Evolutionary conservation across 2,329 filamentous ascomycete species (phyloP), one percentile per base, ranked within the genome.

Genomic region (Neonectria neomacrospora): DNA sequence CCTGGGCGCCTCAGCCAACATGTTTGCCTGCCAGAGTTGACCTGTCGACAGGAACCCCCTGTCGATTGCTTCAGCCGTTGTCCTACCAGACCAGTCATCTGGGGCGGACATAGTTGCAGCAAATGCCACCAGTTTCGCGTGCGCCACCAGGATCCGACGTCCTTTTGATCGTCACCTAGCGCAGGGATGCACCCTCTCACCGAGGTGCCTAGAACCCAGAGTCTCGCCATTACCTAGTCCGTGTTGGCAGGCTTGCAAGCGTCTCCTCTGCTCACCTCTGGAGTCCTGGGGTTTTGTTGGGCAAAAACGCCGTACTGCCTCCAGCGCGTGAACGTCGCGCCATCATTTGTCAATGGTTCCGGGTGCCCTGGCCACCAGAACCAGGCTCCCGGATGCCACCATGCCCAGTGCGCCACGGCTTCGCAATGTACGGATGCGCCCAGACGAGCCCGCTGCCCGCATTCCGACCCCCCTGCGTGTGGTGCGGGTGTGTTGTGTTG

Each of bases 101-200:
- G 34, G n/a, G 23, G 55, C 42, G 48, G 48, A 53, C 39, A 48
- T 32, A 39, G 23, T 69, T 32, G 28, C 55, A n/a, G 28, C 52
- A 56, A 63, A 70, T 71, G 64, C 48, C 58, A 53, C 56, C 39
- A 69, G 65, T 64, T 60, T 58, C 23, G 48, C 42, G 9, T 23
- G 32, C 48, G 41, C 54, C 57, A 61, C 61, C 32, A 28, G 20
- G 44, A 42, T 53, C 50, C 39, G 32, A 41, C 30, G 57, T 57
- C 48, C 54, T 47, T 62, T 34, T 52, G 53, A 61, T 47, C 28
- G 39, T 28, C 58, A 28, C 53, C 47, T 52, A 23, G 51, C 53
- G 52, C 52, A 61, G 53, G 58, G 53, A 56, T 61, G 39, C 51
- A 14, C 42, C 42, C 32, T 47, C 28, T 26, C 26, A 34, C 32